Base-by-base conservation (phyloP, 108 stramenopile species). In the Skeletonema menzelii region DNA sequence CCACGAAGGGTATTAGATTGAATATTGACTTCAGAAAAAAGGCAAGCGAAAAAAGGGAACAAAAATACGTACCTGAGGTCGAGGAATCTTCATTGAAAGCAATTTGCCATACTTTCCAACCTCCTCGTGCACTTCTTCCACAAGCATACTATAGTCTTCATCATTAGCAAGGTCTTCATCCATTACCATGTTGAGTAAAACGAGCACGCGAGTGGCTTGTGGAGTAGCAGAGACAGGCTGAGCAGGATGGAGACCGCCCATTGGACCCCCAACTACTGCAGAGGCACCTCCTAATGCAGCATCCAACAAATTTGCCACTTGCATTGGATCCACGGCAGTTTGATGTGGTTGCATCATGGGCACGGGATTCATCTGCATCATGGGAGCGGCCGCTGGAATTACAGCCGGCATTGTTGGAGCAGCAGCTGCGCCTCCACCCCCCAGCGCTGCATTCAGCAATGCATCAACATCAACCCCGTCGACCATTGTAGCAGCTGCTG, bases 181-280 rank as follows among this genome's bases (percentile, higher is more conserved):
- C 22, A 85, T 85, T 0, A 99, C 96, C 99, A 99, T 99, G 82
- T 99, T 99, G 49, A 84, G 83, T 63, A 99, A 81, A 10, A 97
- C 95, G 40, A 99, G 82, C 56, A 98, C 85, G 11, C 94, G 80
- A 20, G 91, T 86, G 31, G 40, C 35, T 17, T 61, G 56, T 27
- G 76, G 53, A 37, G 74, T 65, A 11, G 74, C 69, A 8, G 84
- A 37, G 13, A 37, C 58, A 60, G 59, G 59, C n/a, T 31, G n/a
- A 19, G 58, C 17, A 17, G 49, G 49, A n/a, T 4, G 49, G 46
- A n/a, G n/a, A 47, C 46, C 46, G 2, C 46, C 46, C 46, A 47
- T 19, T 47, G 46, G 17, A 47, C n/a, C 46, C 19, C 46, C 46
- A 47, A 47, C 17, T 5, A 5, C 19, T 56, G 60, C 61, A 17